Evolutionary conservation across 139 green algal species (phyloP), one percentile per base, ranked within the genome.

Genomic region (Closterium sp.): DNA sequence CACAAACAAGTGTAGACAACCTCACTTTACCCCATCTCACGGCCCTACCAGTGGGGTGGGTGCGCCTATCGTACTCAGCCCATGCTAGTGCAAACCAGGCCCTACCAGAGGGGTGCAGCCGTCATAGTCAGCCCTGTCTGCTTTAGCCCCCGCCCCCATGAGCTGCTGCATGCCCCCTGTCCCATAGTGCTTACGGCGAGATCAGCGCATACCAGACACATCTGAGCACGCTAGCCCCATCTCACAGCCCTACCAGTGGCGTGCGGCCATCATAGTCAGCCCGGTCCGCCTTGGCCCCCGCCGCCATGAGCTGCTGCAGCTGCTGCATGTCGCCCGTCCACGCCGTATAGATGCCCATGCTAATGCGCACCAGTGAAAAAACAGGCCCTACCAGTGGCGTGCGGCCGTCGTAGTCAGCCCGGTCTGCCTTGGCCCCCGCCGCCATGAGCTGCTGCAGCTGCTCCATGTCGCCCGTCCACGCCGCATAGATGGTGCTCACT

Each of bases 391-490:
- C 87, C 87, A 90, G 34, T 5, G 87, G 38, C 35, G 87, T 84
- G 31, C 87, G 35, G 35, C 87, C 87, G 28, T 90, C 87, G 38
- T 90, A 90, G 87, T 90, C 87, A 28, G 35, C 36, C 34, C 81
- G 84, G 87, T 32, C 30, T 5, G 87, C 33, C 25, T 90, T 36
- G 31, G 36, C 87, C n/a, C 87, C 87, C 0, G 35, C 87, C 0
- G 83, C 28, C n/a, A 90, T 84, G 19, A 90, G 87, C 87, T 90
- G 34, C 36, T 84, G 33, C 28, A 90, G 87, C 25, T 90, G 87
- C 8, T n/a, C 36, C 25, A 84, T 83, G 36, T 90, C 87, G 1
- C 87, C 87, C 0, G 33, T 34, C 31, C 33, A 90, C 87, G 87
- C 87, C 21, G 30, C 35, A 33, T 90, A 85, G 87, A 90, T 84